Evolutionary conservation across 2,329 filamentous ascomycete genomes (phyloP).

Genomic region (Ilyonectria robusta): DNA sequence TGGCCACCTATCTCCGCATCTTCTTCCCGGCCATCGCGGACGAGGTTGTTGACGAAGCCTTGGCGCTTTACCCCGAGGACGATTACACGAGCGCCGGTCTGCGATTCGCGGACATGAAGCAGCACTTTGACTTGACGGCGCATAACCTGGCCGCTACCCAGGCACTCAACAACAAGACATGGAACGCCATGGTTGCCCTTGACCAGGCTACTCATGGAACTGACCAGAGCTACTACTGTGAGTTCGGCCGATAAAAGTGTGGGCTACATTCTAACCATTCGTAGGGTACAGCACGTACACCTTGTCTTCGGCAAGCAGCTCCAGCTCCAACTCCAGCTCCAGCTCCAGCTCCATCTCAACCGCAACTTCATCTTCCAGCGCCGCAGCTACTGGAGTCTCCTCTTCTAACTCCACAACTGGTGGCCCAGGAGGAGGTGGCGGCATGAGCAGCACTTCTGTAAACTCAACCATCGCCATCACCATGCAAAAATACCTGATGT

Average conservation of each 20-base stretch:
- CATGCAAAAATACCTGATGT: constrained; percentile 20
- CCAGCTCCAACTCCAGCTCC: background rate
- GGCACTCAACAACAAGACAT: constrained; percentile 7
- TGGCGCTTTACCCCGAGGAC: constrained; percentile 11
- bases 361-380: background rate
- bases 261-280: background rate
- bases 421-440: constrained; percentile 6
- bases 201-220: constrained; percentile 20
- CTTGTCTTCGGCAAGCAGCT: constrained; percentile 1
- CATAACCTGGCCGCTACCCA: constrained; percentile 15
- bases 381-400: background rate
- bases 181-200: constrained; percentile 21
- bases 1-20: constrained; percentile 15
- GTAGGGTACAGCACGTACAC: constrained; percentile 16
- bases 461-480: constrained; percentile 11
- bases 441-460: constrained; percentile 13
- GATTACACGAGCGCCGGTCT: constrained; percentile 16
- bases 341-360: background rate
- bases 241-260: background rate
- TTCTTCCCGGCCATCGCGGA: constrained; percentile 19
- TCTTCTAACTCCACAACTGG: constrained; percentile 14
- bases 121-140: constrained; percentile 20
- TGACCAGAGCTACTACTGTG: constrained; percentile 24
- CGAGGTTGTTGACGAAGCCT: constrained; percentile 6
- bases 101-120: constrained; percentile 24